Evolutionary conservation across 2,329 filamentous ascomycete species (phyloP).

Genomic region (Penicillium fuscoglaucum): DNA sequence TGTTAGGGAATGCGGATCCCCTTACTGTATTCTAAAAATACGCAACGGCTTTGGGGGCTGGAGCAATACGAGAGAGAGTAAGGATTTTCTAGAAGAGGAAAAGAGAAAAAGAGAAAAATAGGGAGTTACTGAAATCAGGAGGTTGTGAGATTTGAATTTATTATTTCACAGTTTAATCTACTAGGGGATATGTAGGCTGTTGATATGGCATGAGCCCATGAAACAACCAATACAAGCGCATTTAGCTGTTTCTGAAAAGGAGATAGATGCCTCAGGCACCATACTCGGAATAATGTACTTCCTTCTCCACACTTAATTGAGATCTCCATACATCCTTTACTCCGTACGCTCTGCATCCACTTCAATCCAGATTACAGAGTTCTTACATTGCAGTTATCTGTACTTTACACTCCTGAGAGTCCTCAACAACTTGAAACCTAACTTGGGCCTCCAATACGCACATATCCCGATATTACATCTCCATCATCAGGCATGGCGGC

Average conservation of each 20-base stretch:
- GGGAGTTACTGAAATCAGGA: not conserved
- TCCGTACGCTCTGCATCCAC: not conserved
- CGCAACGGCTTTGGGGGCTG: conserved; percentile 18
- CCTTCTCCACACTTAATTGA: conserved; percentile 5
- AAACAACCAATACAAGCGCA: not conserved
- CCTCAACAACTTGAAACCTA: not conserved
- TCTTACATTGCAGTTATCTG: too few species aligned
- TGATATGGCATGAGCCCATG: not conserved
- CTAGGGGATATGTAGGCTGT: not conserved
- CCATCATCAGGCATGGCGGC: conserved; percentile 71
- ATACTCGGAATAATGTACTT: not conserved
- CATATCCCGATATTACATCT: not conserved
- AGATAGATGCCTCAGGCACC: not conserved
- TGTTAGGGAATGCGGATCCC: conserved; percentile 27
- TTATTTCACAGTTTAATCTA: not conserved
- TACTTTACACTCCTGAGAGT: not conserved
- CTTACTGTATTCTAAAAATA: conserved; percentile 30
- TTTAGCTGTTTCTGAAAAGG: conserved; percentile 2
- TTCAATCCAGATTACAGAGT: too few species aligned
- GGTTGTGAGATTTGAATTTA: not conserved
- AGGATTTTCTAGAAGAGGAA: not conserved
- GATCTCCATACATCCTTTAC: not conserved
- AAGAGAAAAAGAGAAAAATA: not conserved
- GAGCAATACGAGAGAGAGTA: conserved; percentile 13
- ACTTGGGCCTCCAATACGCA: not conserved